Percentiles rank a stretch among this genome's conserved stretches.
These are phyloP conservation scores for Trapa bicornis DNA, from an alignment of 345 rosid species.

Conservation along the genomic window DNA sequence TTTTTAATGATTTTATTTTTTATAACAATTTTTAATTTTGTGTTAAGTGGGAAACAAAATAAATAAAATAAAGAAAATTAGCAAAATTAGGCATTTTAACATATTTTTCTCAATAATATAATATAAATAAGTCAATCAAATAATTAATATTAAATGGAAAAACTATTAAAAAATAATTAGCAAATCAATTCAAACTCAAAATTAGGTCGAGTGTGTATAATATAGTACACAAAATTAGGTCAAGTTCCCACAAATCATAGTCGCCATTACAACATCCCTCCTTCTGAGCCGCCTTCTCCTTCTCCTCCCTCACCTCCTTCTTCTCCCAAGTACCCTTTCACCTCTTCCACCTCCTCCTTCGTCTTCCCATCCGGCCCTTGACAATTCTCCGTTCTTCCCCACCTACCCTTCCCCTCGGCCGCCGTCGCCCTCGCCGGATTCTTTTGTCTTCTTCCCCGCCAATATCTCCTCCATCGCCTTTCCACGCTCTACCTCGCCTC, in stretches of 20 bases:
- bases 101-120: too few relatives aligned
- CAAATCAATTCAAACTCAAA: too few relatives aligned
- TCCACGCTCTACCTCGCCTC: constrained; percentile 52
- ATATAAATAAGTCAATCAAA: too few relatives aligned
- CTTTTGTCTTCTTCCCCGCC: constrained; percentile 81
- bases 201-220: too few relatives aligned
- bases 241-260: neutral
- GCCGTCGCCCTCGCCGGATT: constrained; percentile 36
- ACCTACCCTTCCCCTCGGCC: constrained; percentile 61
- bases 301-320: constrained; percentile 16
- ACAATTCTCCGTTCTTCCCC: constrained; percentile 67
- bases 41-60: too few relatives aligned
- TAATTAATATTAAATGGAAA: too few relatives aligned
- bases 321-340: constrained; percentile 39
- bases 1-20: too few relatives aligned
- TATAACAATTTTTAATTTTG: too few relatives aligned
- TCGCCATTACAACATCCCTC: constrained; percentile 10
- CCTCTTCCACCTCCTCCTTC: constrained; percentile 4
- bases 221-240: too few relatives aligned
- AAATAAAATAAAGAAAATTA: too few relatives aligned
- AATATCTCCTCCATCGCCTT: constrained; percentile 79
- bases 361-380: constrained; percentile 35
- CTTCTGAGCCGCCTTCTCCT: constrained; percentile 26
- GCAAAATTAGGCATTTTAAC: too few relatives aligned
- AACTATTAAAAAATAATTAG: too few relatives aligned